Base-by-base conservation (phyloP, 768 basidiomycete species). In the Auriculariales sp. region DNA sequence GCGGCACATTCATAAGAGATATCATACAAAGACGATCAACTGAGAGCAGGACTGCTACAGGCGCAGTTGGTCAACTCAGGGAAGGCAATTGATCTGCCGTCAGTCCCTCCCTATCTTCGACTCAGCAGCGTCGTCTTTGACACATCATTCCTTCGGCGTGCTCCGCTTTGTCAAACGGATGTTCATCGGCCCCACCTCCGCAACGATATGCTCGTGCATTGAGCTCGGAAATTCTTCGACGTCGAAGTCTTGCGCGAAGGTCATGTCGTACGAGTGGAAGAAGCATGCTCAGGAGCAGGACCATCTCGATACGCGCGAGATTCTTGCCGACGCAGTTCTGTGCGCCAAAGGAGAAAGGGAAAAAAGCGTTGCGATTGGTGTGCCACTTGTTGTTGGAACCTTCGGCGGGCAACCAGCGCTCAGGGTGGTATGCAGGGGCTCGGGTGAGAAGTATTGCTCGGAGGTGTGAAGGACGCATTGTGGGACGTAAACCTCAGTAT, bases 291-390 rank as follows among this genome's bases (percentile, higher is more conserved):
- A 36, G 7, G 10, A 36, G n/a, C 10, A 36, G n/a, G 35, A 9
- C 15, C 10, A 9, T n/a, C 35, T 36, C 35, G 10, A 36, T 36
- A 15, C 15, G n/a, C 24, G 71, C 71, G n/a, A 73, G 59, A 59
- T 69, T 66, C 56, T 68, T 70, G 17, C 75, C 75, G 10, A 66
- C 69, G 54, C 77, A 78, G 54, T 73, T 73, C 11, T 68, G 65
- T 10, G 73, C 73, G 0, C 77, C 75, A 35, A 62, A 58, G 27
- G 70, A 71, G 55, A 71, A 71, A 0, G 72, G 69, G 22, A 69
- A 60, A 52, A 70, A 71, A 14, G 68, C 68, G 2, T 56, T 56
- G 35, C 15, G 35, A 22, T 36, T 36, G 32, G 60, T 48, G 45
- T 72, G 64, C 53, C 59, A 61, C n/a, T n/a, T n/a, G n/a, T n/a